Evolutionary conservation across 2,329 filamentous ascomycete genomes (phyloP), one percentile per base, ranked within the genome.

Genomic region (Phaeoacremonium minimum): DNA sequence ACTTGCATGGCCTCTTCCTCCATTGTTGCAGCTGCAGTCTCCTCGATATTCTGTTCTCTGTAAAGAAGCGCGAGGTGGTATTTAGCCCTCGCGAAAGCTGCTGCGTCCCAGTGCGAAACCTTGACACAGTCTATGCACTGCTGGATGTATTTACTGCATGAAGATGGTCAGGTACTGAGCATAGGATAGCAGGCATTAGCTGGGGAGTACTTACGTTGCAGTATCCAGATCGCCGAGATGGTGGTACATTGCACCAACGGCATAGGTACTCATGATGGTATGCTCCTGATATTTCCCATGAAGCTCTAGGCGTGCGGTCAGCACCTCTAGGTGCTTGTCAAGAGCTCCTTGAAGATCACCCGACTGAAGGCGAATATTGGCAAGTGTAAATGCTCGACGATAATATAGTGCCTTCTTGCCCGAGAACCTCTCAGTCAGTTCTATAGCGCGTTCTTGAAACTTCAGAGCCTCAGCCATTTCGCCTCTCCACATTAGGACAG

Each of bases 201-300:
- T n/a, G n/a, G 16, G 29, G 7, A 5, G 17, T 19, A 22, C 37
- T 35, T 37, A 41, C 36, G 28, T 40, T 12, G 38, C 30, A 8
- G 35, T 29, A 15, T 30, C 28, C 4, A 36, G 19, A 12, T 42
- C 36, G 6, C 33, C 33, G 5, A 44, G 22, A 6, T 34, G 15
- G 20, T 12, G 18, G 26, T 42, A 42, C 33, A 38, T 39, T 4
- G 28, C 39, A 6, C 38, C 42, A 7, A 42, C 38, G 11, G 42
- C 42, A 19, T 42, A 44, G 9, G 19, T 38, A 18, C 39, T 41
- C 22, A 39, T 12, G 28, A 44, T 36, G 4, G 42, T 37, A 2
- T 15, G n/a, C 16, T 38, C 29, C 28, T 26, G 35, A 30, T 41
- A 33, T 20, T 42, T 41, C 2, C 42, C 42, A 6, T 22, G 9